Evolutionary conservation across 2,329 filamentous ascomycete species (phyloP).

Genomic region (Ophiosphaerella herpotricha): DNA sequence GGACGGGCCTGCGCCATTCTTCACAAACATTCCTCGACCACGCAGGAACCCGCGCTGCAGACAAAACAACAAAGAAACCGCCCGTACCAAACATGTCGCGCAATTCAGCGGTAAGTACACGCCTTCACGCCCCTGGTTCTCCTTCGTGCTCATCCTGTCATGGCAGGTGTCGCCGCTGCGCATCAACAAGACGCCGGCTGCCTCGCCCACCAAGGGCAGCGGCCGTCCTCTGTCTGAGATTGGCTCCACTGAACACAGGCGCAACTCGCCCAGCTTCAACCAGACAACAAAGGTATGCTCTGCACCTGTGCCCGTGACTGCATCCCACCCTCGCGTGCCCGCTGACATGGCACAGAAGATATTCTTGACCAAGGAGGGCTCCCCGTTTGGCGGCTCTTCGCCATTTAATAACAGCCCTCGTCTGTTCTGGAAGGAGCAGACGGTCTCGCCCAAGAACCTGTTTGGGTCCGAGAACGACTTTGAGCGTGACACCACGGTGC

Average conservation of each 20-base stretch:
- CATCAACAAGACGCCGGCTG: slow-evolving; percentile 70
- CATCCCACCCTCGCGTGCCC: slow-evolving; percentile 14
- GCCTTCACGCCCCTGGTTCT: neutral
- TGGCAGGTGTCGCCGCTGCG: slow-evolving; percentile 74
- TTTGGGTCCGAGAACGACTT: slow-evolving; percentile 69
- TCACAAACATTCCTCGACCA: slow-evolving; percentile 34
- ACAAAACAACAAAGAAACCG: slow-evolving; percentile 13
- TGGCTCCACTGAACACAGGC: slow-evolving; percentile 79
- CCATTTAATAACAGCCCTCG: slow-evolving; percentile 76
- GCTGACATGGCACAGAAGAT: slow-evolving; percentile 62
- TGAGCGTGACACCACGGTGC: slow-evolving; percentile 64
- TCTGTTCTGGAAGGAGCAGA: slow-evolving; percentile 84
- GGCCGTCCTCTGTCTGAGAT: slow-evolving; percentile 80
- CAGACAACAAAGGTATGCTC: slow-evolving; percentile 68
- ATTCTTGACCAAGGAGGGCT: slow-evolving; percentile 72
- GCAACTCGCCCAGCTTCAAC: slow-evolving; percentile 92
- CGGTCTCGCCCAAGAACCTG: slow-evolving; percentile 64
- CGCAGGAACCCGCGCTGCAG: slow-evolving; percentile 29
- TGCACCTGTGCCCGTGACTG: neutral
- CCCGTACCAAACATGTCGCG: slow-evolving; percentile 40
- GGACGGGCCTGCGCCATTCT: slow-evolving; percentile 34
- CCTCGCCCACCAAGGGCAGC: slow-evolving; percentile 67
- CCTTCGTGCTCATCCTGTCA: slow-evolving; percentile 12
- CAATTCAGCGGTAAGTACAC: slow-evolving; percentile 47
- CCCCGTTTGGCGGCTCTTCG: slow-evolving; percentile 78